Base-by-base conservation (phyloP, 1,284 basidiomycete species). In the Pascua sp. region DNA sequence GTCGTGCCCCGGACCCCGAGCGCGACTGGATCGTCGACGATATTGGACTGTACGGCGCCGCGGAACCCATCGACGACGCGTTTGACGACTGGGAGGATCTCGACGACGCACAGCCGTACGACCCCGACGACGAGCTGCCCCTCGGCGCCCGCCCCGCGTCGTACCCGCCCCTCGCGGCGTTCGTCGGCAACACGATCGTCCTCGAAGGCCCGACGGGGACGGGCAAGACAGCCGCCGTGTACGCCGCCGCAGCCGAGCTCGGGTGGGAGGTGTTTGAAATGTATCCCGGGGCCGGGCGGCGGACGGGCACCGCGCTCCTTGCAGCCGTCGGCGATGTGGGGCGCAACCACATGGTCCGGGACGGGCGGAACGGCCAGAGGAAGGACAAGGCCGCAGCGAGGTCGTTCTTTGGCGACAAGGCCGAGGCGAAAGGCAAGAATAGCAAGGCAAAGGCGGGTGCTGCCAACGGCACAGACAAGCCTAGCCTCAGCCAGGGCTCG, bases 181-280 rank as follows among this genome's bases (percentile, higher is more conserved):
- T 48, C 41, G 79, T 96, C 18, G 86, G 85, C 45, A 97, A 95
- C 73, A 87, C 90, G 0, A 88, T 97, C 53, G 78, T 98, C 2
- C 82, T 99, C 32, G 70, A 80, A 18, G 96, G 96, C 0, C 90
- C 91, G 0, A 78, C 83, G 24, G 96, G 95, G 1, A 83, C 82
- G 47, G 96, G 96, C 32, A 99, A 99, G 79, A 93, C 92, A 5
- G 88, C 91, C 0, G 85, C 91, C 8, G 87, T 97, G 0, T 91
- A 96, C 71, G 93, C 94, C 0, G 94, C 92, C 63, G 91, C 94
- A 4, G 84, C 87, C 45, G 91, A 98, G 75, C 82, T 98, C 17
- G 91, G 89, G 5, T 98, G 90, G 88, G 90, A 96, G 51, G 86
- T 98, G 11, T 97, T 98, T 69, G 96, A 99, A 75, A 90, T 98